Evolutionary conservation across 169 alveolate species (phyloP).

Genomic region (Cardiosporidium cionae): DNA sequence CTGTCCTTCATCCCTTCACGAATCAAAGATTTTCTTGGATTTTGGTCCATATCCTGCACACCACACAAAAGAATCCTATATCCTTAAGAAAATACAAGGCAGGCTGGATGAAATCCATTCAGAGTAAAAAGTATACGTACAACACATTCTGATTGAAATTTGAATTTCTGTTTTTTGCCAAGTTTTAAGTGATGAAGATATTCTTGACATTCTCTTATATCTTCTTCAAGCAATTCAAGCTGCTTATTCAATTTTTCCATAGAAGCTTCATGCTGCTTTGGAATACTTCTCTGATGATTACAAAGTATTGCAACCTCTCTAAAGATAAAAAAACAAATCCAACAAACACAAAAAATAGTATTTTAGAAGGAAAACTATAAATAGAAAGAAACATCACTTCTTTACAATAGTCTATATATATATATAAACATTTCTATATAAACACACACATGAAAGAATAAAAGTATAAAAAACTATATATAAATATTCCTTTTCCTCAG

Average conservation of each 20-base stretch:
- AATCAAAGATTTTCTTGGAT: conserved; percentile 43
- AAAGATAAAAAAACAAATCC: not conserved
- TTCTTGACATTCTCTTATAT: conserved; percentile 33
- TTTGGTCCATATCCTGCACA: conserved; percentile 50
- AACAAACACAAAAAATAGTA: not conserved
- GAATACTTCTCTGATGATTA: conserved; percentile 87
- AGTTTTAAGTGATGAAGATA: conserved; percentile 28
- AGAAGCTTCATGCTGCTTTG: conserved; percentile 88
- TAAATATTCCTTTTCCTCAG: too few species aligned
- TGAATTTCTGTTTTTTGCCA: conserved; percentile 19
- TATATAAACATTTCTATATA: not conserved
- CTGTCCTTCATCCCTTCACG: conserved; percentile 52
- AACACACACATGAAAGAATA: too few species aligned
- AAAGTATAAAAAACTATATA: too few species aligned
- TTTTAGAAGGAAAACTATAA: not conserved
- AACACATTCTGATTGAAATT: not conserved
- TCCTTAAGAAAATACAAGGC: too few species aligned
- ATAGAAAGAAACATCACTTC: not conserved
- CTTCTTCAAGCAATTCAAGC: conserved; percentile 18
- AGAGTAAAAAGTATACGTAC: too few species aligned
- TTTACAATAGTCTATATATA: too few species aligned
- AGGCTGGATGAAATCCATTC: too few species aligned
- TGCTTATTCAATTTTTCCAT: conserved; percentile 78
- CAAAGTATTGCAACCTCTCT: conserved; percentile 95
- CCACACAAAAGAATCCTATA: not conserved